These are phyloP conservation scores for Opeltia flavorubescens DNA, from an alignment of 495 filamentous ascomycete species.

Conservation along the genomic window DNA sequence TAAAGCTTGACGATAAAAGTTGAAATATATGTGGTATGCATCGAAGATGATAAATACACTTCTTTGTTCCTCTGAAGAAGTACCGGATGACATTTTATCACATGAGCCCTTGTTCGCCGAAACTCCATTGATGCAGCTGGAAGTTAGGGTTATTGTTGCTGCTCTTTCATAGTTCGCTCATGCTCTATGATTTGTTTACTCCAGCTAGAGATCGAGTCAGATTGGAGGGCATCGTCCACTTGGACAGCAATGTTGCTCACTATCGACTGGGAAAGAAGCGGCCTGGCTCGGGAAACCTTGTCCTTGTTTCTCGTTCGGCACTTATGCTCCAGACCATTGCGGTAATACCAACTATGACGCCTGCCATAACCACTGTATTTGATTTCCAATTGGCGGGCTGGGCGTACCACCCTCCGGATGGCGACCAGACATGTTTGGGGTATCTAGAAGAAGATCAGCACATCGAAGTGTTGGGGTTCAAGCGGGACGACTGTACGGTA, in stretches of 20 bases:
- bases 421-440: conserved; percentile 99
- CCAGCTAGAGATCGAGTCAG: conserved; percentile 45
- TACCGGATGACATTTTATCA: background rate
- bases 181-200: conserved; percentile 82
- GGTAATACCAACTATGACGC: conserved; percentile 58
- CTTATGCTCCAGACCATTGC: conserved; percentile 66
- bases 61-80: no score
- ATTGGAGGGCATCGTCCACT: background rate
- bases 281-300: conserved; percentile 72
- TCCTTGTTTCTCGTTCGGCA: conserved; percentile 65
- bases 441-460: conserved; percentile 42
- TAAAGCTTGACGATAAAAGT: no score
- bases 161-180: conserved; percentile 45
- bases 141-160: conserved; percentile 1
- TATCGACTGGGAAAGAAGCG: conserved; percentile 93
- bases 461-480: background rate
- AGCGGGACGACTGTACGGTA: no score
- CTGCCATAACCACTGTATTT: conserved; percentile 77
- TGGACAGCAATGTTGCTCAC: conserved; percentile 39
- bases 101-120: background rate
- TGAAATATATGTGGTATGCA: no score
- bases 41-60: background rate
- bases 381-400: conserved; percentile 88
- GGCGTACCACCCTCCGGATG: conserved; percentile 91
- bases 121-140: conserved; percentile 4